Conservation (phyloP, 169 alveolate genomes). For the Plasmodium knowlesi region DNA sequence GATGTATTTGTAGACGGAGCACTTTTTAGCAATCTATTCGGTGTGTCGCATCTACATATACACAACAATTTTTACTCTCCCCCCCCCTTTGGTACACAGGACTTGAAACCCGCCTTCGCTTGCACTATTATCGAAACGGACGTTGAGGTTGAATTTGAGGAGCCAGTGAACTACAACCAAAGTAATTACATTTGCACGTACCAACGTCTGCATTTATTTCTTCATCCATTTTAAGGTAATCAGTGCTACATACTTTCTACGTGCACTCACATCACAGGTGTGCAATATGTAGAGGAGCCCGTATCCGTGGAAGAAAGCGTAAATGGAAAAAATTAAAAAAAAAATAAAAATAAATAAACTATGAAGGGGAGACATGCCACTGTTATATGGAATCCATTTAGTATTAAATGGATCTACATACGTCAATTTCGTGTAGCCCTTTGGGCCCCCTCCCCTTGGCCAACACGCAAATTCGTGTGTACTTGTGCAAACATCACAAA, state of each 20-base stretch:
- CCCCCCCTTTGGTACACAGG: slow-evolving; percentile 48
- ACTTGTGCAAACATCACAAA: not conserved
- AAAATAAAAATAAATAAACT: not conserved
- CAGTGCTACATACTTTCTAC: not conserved
- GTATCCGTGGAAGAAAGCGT: slow-evolving; percentile 55
- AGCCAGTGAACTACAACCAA: slow-evolving; percentile 24
- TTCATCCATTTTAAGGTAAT: not conserved
- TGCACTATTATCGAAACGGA: slow-evolving; percentile 96
- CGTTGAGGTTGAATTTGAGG: slow-evolving; percentile 94
- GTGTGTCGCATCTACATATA: not conserved
- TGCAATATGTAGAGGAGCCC: slow-evolving; percentile 62
- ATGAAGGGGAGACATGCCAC: not conserved
- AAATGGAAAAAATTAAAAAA: slow-evolving; percentile 32
- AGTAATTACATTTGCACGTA: slow-evolving; percentile 8
- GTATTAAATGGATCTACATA: not conserved
- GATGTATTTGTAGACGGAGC: not conserved
- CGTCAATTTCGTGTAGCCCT: not conserved
- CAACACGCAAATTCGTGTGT: not conserved
- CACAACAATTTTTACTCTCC: not conserved
- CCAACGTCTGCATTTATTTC: not conserved
- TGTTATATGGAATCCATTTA: not conserved
- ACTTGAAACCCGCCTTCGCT: slow-evolving; percentile 92
- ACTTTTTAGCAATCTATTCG: not conserved
- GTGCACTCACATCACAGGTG: not conserved
- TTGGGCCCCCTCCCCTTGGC: not conserved